phyloP scores from a whole-genome alignment of 768 basidiomycete species.

The Infundibulicybe gibba region DNA sequence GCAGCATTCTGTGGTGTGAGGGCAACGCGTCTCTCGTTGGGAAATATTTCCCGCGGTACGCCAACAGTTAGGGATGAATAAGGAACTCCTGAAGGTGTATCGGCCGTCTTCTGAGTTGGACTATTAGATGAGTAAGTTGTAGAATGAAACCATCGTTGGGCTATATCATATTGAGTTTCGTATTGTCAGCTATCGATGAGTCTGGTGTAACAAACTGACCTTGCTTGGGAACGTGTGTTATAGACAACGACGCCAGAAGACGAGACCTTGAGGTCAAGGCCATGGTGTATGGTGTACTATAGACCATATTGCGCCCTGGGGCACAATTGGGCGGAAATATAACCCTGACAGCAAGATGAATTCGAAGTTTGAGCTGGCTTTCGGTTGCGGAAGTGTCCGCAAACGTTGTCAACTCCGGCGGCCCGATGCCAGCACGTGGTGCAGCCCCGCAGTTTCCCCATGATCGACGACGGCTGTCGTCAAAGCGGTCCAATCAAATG shows the following conservation, averaged over 20 bases:
- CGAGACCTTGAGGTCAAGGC: constrained; percentile 13
- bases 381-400: too few relatives aligned
- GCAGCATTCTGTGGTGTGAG: constrained; percentile 78
- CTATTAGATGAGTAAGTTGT: constrained; percentile 21
- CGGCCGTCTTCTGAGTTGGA: constrained; percentile 20
- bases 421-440: constrained; percentile 3
- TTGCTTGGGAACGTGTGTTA: constrained; percentile 3
- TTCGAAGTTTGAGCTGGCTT: not conserved
- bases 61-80: constrained; percentile 76
- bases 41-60: constrained; percentile 72
- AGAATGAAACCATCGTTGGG: constrained; percentile 27
- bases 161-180: constrained; percentile 11
- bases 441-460: constrained; percentile 4
- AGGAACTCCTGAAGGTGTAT: constrained; percentile 34
- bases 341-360: constrained; percentile 1
- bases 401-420: not conserved
- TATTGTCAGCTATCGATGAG: constrained; percentile 1
- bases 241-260: not conserved
- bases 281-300: constrained; percentile 22
- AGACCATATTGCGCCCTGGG: constrained; percentile 22
- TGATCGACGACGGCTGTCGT: not conserved
- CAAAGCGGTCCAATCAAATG: too few relatives aligned
- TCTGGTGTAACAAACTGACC: constrained; percentile 9
- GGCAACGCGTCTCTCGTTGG: constrained; percentile 76
- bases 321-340: constrained; percentile 7